These are phyloP conservation scores for Erodium moschatum DNA, from an alignment of 441 rosid genomes.

Conservation along the genomic window DNA sequence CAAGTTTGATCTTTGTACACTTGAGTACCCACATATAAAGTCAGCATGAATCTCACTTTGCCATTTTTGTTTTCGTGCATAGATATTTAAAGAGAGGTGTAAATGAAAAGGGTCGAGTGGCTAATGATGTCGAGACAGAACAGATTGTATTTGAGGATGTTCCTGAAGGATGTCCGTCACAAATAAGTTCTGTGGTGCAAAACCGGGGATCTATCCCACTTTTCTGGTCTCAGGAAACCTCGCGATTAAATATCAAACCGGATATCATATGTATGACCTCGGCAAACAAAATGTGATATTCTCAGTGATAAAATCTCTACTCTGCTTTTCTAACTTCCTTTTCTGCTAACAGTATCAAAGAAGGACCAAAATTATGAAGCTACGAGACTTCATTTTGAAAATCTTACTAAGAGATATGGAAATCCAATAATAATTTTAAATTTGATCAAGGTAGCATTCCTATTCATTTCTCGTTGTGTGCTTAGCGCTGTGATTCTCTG, in stretches of 20 bases:
- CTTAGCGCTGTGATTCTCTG: not conserved
- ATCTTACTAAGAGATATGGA: constrained; percentile 89
- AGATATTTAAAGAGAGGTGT: constrained; percentile 97
- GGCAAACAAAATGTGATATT: constrained; percentile 14
- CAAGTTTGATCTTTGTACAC: not conserved
- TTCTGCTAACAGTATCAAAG: constrained; percentile 54
- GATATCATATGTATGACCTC: constrained; percentile 62
- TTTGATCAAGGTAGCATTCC: constrained; percentile 64
- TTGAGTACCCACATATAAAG: not conserved
- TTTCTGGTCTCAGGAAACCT: constrained; percentile 98
- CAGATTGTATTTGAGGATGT: constrained; percentile 90
- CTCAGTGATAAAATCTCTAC: not conserved
- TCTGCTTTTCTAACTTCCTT: constrained; percentile 21
- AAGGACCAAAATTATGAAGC: constrained; percentile 88
- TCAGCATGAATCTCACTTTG: constrained; percentile 12
- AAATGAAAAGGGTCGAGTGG: constrained; percentile 89
- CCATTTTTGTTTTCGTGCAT: constrained; percentile 22
- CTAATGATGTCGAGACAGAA: constrained; percentile 98
- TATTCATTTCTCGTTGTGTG: not conserved
- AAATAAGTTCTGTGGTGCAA: constrained; percentile 86
- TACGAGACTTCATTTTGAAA: constrained; percentile 85
- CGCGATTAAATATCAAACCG: constrained; percentile 86
- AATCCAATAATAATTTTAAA: constrained; percentile 87
- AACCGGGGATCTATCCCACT: constrained; percentile 97
- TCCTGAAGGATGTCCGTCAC: constrained; percentile 59